phyloP scores from a whole-genome alignment of 1,139 yeast species.

The Scheffersomyces insectosa region DNA sequence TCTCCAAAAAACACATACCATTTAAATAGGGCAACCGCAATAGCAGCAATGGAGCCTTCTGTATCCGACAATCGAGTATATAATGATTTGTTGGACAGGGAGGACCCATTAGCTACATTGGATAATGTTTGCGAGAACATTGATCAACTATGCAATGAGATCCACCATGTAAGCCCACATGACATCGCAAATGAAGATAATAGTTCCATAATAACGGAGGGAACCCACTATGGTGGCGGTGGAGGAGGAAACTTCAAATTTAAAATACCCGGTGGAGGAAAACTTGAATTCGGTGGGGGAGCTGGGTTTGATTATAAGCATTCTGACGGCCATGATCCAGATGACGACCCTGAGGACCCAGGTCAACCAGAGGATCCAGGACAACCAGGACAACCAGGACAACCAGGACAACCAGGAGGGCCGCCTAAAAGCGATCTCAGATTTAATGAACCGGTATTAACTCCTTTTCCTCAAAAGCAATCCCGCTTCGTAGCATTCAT shows the following conservation, averaged over 20 bases:
- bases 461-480: too few relatives aligned
- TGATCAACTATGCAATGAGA: slow-evolving; percentile 1
- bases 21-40: slow-evolving; percentile 33
- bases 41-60: slow-evolving; percentile 20
- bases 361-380: not conserved
- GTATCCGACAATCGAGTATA: slow-evolving; percentile 9
- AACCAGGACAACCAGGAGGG: not conserved
- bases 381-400: not conserved
- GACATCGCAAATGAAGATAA: slow-evolving; percentile 10
- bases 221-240: slow-evolving; percentile 21
- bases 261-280: slow-evolving; percentile 24
- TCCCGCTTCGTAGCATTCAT: slow-evolving; percentile 6
- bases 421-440: not conserved
- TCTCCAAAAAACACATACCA: slow-evolving; percentile 44
- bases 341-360: slow-evolving; percentile 4
- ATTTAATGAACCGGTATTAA: too few relatives aligned
- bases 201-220: not conserved
- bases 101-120: slow-evolving; percentile 11
- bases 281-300: slow-evolving; percentile 28
- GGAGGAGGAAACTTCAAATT: slow-evolving; percentile 28
- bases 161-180: too few relatives aligned
- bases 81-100: slow-evolving; percentile 9
- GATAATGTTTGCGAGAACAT: slow-evolving; percentile 9
- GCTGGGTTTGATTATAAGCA: slow-evolving; percentile 28
- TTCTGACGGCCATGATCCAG: slow-evolving; percentile 5